Conservation (phyloP, 2,329 filamentous ascomycete genomes). For the Coniochaeta sp. region DNA sequence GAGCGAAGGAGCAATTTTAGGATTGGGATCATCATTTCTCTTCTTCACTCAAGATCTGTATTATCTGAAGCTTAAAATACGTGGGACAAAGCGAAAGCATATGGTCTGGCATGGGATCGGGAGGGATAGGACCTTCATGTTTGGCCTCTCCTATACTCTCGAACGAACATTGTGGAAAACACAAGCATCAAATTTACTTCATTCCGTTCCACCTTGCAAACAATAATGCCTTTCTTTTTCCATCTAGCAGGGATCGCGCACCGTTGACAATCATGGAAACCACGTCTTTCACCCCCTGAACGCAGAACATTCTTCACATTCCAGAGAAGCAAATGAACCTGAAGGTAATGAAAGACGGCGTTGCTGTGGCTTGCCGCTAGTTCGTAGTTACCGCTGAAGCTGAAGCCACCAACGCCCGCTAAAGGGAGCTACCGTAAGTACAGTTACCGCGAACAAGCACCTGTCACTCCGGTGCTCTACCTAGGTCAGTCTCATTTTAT, state of each 20-base stretch:
- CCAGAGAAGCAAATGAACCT: background rate
- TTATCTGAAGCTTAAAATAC: background rate
- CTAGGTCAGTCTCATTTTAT: background rate
- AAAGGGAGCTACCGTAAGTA: background rate
- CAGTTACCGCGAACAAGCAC: background rate
- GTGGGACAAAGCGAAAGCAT: background rate
- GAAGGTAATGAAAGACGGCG: background rate
- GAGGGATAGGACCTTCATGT: background rate
- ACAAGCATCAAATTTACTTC: background rate
- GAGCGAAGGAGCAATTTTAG: background rate
- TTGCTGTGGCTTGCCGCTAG: background rate
- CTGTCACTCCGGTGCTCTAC: background rate
- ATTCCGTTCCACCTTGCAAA: background rate
- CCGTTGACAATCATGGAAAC: background rate
- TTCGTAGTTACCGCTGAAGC: background rate
- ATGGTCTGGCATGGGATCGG: background rate
- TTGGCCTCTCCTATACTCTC: background rate
- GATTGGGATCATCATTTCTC: background rate
- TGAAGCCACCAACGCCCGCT: background rate
- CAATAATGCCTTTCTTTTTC: background rate
- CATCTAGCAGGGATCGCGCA: background rate
- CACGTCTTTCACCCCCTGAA: background rate
- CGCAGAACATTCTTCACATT: background rate
- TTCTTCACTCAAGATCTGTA: background rate
- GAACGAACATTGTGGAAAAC: background rate